Evolutionary conservation across 805 yeast species (phyloP).

Genomic region (Metschnikowia lochheadii): DNA sequence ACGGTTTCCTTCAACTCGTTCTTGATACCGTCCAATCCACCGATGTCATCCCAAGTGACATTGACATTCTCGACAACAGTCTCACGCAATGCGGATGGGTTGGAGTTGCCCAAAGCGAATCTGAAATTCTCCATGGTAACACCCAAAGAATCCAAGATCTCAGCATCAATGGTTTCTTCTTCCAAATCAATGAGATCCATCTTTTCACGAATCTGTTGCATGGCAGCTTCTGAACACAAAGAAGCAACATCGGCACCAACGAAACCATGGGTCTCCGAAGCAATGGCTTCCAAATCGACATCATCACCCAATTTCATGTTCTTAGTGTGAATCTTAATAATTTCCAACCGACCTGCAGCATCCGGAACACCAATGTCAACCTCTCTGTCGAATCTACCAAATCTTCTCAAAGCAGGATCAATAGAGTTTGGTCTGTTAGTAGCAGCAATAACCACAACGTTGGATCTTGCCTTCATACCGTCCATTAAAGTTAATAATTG

Average conservation of each 20-base stretch:
- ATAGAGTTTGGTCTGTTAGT: constrained; percentile 85
- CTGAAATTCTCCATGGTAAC: constrained; percentile 99
- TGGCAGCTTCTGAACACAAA: constrained; percentile 99
- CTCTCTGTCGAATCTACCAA: constrained; percentile 83
- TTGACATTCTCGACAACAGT: constrained; percentile 98
- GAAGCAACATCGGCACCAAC: constrained; percentile 99
- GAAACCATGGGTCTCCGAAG: constrained; percentile 97
- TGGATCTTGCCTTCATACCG: constrained; percentile 99
- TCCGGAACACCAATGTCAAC: constrained; percentile 93
- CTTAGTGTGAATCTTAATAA: constrained; percentile 94
- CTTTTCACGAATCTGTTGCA: constrained; percentile 99
- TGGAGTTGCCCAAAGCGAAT: constrained; percentile 95
- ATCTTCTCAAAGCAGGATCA: constrained; percentile 81
- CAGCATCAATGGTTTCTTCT: constrained; percentile 96
- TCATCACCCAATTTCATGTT: constrained; percentile 96
- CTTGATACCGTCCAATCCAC: constrained; percentile 96
- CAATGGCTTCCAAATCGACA: constrained; percentile 93
- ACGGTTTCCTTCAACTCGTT: constrained; percentile 97
- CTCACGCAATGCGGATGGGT: constrained; percentile 98
- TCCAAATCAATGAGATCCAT: constrained; percentile 96
- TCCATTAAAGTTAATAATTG: constrained; percentile 97
- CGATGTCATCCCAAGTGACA: constrained; percentile 99
- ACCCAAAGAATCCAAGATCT: constrained; percentile 90
- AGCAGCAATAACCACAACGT: constrained; percentile 97
- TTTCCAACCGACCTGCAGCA: constrained; percentile 97